These are phyloP conservation scores for Rosa persica DNA, from an alignment of 306 rosid genomes.

Conservation along the genomic window DNA sequence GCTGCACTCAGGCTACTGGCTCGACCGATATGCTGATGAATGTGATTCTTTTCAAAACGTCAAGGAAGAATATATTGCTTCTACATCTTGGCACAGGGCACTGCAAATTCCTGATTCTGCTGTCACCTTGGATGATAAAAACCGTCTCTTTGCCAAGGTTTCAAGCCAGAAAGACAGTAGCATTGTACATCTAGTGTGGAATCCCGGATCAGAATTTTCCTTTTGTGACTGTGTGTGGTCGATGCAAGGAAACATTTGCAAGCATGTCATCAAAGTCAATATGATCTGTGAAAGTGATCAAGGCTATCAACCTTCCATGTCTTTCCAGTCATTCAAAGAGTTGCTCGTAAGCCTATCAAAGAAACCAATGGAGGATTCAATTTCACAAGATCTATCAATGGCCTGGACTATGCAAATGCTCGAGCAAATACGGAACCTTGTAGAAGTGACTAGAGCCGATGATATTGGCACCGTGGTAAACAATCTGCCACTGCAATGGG, in stretches of 20 bases:
- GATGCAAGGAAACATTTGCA: slow-evolving; percentile 85
- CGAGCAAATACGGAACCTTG: slow-evolving; percentile 70
- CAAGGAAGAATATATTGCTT: slow-evolving; percentile 82
- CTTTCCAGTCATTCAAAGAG: slow-evolving; percentile 68
- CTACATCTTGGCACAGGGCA: slow-evolving; percentile 92
- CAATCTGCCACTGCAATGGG: slow-evolving; percentile 76
- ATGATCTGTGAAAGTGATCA: slow-evolving; percentile 52
- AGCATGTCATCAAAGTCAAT: slow-evolving; percentile 85
- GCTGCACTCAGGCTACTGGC: slow-evolving; percentile 91
- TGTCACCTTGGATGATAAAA: slow-evolving; percentile 57
- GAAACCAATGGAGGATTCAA: slow-evolving; percentile 72
- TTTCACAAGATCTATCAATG: slow-evolving; percentile 62
- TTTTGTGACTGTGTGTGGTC: slow-evolving; percentile 72
- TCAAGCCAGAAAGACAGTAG: slow-evolving; percentile 63
- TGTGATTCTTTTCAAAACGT: slow-evolving; percentile 86
- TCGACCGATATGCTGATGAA: slow-evolving; percentile 89
- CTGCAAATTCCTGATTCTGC: slow-evolving; percentile 73
- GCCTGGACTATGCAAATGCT: slow-evolving; percentile 83
- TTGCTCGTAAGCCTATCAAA: slow-evolving; percentile 47
- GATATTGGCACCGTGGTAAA: slow-evolving; percentile 66
- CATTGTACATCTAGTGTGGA: slow-evolving; percentile 69
- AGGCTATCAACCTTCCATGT: slow-evolving; percentile 58
- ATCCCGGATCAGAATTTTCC: slow-evolving; percentile 86
- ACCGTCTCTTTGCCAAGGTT: slow-evolving; percentile 69
- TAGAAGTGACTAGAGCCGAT: slow-evolving; percentile 53